Evolutionary conservation across 1,284 basidiomycete species (phyloP).

Genomic region (Sparassis latifolia): DNA sequence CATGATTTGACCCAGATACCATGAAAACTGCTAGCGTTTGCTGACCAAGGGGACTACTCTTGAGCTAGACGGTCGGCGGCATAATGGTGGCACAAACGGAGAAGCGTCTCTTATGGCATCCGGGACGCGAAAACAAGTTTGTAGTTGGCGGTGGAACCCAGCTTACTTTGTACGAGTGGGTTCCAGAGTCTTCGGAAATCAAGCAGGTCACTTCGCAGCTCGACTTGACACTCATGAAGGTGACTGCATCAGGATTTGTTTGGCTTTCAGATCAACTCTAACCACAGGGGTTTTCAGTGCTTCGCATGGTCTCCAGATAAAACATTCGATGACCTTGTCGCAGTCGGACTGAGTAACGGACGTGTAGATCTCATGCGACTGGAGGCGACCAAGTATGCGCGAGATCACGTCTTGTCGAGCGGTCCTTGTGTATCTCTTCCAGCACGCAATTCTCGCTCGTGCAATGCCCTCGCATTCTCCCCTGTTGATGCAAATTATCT

Average conservation of each 20-base stretch:
- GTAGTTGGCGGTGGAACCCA: conserved; percentile 70
- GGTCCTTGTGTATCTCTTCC: conserved; percentile 52
- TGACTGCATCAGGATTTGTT: conserved; percentile 21
- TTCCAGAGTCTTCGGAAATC: conserved; percentile 56
- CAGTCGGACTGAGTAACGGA: conserved; percentile 65
- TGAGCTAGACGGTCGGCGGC: no score
- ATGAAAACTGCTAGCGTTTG: no score
- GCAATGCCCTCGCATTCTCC: conserved; percentile 67
- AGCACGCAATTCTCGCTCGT: conserved; percentile 57
- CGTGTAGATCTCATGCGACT: conserved; percentile 69
- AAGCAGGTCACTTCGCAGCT: conserved; percentile 65
- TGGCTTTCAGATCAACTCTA: neutral
- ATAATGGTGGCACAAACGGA: conserved; percentile 40
- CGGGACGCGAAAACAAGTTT: conserved; percentile 62
- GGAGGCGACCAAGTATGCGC: conserved; percentile 51
- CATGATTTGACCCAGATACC: no score
- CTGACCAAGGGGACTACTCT: no score
- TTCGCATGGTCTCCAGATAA: conserved; percentile 76
- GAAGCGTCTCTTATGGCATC: conserved; percentile 69
- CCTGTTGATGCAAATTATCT: conserved; percentile 63
- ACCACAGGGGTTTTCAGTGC: conserved; percentile 38
- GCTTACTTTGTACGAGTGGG: conserved; percentile 73
- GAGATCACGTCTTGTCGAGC: conserved; percentile 46
- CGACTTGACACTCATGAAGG: conserved; percentile 70
- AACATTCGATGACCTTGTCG: conserved; percentile 61